Conservation (phyloP, 768 basidiomycete species). For the Suillus bovinus region DNA sequence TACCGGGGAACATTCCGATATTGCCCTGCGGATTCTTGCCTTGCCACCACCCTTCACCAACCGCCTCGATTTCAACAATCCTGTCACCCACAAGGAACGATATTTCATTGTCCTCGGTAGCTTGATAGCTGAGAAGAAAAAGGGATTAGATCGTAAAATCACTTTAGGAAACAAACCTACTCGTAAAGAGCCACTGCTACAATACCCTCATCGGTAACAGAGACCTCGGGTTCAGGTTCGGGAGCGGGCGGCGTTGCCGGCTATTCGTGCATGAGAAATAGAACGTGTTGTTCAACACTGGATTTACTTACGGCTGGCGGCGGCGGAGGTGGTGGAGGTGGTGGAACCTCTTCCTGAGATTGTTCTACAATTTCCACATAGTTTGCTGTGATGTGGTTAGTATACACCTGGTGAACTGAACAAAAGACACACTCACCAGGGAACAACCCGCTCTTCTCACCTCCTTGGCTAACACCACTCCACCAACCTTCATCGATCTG, state of each 20-base stretch:
- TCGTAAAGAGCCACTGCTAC: conserved; percentile 69
- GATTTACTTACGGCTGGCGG: conserved; percentile 42
- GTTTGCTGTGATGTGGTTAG: conserved; percentile 54
- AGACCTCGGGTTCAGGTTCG: conserved; percentile 47
- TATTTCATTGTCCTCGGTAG: conserved; percentile 89
- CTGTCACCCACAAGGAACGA: conserved; percentile 81
- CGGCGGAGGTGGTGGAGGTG: conserved; percentile 56
- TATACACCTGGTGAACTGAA: neutral
- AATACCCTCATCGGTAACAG: conserved; percentile 55
- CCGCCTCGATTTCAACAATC: conserved; percentile 77
- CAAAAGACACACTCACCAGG: conserved; percentile 51
- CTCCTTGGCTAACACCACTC: conserved; percentile 70
- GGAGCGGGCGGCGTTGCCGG: conserved; percentile 39
- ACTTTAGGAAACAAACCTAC: conserved; percentile 41
- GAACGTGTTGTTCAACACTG: conserved; percentile 9
- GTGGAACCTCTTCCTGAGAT: conserved; percentile 45
- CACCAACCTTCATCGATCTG: conserved; percentile 93
- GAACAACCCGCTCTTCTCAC: conserved; percentile 76
- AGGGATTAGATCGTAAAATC: neutral
- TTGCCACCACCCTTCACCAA: conserved; percentile 90
- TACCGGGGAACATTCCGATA: conserved; percentile 77
- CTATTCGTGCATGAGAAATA: conserved; percentile 12
- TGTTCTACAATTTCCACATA: conserved; percentile 79
- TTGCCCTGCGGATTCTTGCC: conserved; percentile 58
- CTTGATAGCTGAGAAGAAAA: conserved; percentile 69